A percentile compares a stretch with the other conserved stretches of the same genome.
phyloP scores from a whole-genome alignment of 2,329 filamentous ascomycete genomes.

The Coniochaeta pulveracea region DNA sequence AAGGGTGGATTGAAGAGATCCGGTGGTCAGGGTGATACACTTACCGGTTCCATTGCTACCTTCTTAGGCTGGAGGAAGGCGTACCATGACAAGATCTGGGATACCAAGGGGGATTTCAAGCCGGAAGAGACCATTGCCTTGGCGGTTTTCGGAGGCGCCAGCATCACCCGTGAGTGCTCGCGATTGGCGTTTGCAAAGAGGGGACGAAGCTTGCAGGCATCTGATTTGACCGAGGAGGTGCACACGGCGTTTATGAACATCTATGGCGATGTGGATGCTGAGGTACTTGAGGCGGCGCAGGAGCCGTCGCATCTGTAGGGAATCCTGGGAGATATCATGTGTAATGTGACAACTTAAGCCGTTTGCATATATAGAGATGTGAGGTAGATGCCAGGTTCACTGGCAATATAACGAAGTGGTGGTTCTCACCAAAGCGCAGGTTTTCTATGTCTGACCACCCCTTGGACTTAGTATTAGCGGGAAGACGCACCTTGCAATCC shows the following conservation, averaged over 20 bases:
- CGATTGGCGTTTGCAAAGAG: slow-evolving; percentile 75
- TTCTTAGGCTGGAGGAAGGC: slow-evolving; percentile 80
- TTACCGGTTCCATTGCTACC: slow-evolving; percentile 83
- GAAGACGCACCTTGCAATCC: no score
- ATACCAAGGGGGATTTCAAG: slow-evolving; percentile 26
- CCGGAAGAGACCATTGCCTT: slow-evolving; percentile 53
- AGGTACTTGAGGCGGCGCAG: no score
- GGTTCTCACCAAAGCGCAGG: no score
- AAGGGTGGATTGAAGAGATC: slow-evolving; percentile 79
- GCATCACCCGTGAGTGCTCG: slow-evolving; percentile 83
- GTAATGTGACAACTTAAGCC: no score
- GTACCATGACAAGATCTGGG: slow-evolving; percentile 78
- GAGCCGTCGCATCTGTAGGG: no score
- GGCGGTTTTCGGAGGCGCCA: slow-evolving; percentile 76
- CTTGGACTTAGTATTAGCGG: no score
- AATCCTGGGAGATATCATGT: no score
- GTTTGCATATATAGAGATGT: no score
- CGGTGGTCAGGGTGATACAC: slow-evolving; percentile 88
- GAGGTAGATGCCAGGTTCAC: no score
- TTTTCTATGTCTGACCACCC: no score
- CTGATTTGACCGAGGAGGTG: slow-evolving; percentile 85
- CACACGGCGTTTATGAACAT: slow-evolving; percentile 69
- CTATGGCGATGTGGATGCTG: slow-evolving; percentile 62
- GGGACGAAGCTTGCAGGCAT: slow-evolving; percentile 82
- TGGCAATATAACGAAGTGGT: no score